Evolutionary conservation across 805 yeast species (phyloP), one percentile per base, ranked within the genome.

Genomic region (Yamadazyma ubonensis): DNA sequence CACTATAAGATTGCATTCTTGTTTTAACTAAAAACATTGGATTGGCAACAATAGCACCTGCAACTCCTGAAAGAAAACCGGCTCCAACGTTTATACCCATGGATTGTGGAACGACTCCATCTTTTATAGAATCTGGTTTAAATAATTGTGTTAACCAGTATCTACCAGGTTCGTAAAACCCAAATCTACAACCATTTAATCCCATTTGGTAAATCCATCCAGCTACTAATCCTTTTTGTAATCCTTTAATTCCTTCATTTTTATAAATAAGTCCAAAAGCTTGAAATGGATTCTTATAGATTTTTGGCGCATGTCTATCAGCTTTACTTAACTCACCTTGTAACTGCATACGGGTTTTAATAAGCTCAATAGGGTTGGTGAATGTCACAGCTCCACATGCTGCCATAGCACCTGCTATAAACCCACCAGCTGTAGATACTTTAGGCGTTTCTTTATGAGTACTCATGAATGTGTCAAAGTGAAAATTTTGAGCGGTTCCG

Each of bases 331-430:
- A 71, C 64, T 93, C 98, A 44, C 99, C 99, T 63, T 93, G 97
- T 33, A 93, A 70, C 62, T 93, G 99, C 95, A 91, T 86, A 66
- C 98, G 72, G 6, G 96, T 93, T 67, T 93, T 93, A 51, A 91
- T 88, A 46, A 93, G 71, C 63, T 93, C 99, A 47, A 93, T 83
- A 5, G 99, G 99, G 59, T 93, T 93, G 3, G 98, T 90, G 58
- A 91, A 82, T 0, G 97, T 91, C 32, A 93, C 99, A 0, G 99
- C 98, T 39, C 95, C 93, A 69, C 98, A 90, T 2, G 98, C 97
- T 2, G 99, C 99, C 11, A 85, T 43, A 6, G 93, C 96, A 41
- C 96, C 97, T 3, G 96, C 96, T 4, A 81, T 54, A 53, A 90
- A 88, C 2, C 96, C 95, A 15, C 95, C 95, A 9, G 71, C 49